Conservation (phyloP, 192 early-diverging fungal genomes). For the Umbelopsis sp. region DNA sequence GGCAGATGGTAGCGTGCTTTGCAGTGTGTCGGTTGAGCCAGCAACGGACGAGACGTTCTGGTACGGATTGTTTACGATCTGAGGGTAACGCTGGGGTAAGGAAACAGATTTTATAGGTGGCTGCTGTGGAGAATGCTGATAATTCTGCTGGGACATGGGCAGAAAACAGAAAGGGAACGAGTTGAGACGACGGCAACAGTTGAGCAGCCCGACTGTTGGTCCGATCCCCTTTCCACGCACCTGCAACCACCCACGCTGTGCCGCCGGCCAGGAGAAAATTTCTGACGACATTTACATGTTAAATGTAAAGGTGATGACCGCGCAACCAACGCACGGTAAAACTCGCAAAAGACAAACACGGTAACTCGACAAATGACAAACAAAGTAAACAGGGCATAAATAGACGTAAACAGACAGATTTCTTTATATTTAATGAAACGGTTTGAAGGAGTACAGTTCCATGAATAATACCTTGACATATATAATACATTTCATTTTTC, state of each 20-base stretch:
- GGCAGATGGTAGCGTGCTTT: slow-evolving; percentile 18
- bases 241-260: too few species aligned
- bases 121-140: not conserved
- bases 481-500: too few species aligned
- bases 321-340: too few species aligned
- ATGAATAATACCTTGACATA: too few species aligned
- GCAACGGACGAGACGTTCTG: slow-evolving; percentile 22
- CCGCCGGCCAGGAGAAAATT: not conserved
- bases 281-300: slow-evolving; percentile 2
- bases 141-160: slow-evolving; percentile 23
- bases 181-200: not conserved
- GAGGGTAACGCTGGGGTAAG: slow-evolving; percentile 7
- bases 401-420: too few species aligned
- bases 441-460: too few species aligned
- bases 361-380: too few species aligned
- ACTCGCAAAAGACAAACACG: too few species aligned
- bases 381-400: too few species aligned
- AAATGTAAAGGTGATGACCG: not conserved
- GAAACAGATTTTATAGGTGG: slow-evolving; percentile 16
- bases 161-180: not conserved
- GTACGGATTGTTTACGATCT: slow-evolving; percentile 16
- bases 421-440: too few species aligned
- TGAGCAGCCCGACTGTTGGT: not conserved
- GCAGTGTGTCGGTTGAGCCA: slow-evolving; percentile 21
- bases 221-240: not conserved